These are phyloP conservation scores for Paecilomyces niveus DNA, from an alignment of 2,329 filamentous ascomycete genomes.

Conservation along the genomic window DNA sequence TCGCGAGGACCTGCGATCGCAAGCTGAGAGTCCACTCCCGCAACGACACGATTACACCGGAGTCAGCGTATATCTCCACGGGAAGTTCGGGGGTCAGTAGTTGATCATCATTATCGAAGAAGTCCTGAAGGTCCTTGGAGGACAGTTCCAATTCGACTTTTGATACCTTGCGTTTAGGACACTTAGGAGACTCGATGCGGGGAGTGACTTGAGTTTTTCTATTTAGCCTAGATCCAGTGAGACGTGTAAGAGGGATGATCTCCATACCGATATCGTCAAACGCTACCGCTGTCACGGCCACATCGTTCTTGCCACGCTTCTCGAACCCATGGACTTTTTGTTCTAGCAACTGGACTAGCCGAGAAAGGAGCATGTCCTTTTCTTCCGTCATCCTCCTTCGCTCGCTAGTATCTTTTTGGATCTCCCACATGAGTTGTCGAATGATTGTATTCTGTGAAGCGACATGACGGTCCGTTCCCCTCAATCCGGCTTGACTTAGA, in stretches of 20 bases:
- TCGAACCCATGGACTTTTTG: background rate
- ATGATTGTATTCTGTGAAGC: slow-evolving; percentile 29
- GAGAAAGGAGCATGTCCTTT: slow-evolving; percentile 18
- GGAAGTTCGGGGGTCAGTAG: slow-evolving; percentile 21
- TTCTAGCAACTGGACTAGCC: slow-evolving; percentile 11
- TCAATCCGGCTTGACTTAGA: slow-evolving; percentile 25
- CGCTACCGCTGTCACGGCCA: background rate
- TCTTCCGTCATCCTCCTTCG: slow-evolving; percentile 19
- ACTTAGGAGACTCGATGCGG: slow-evolving; percentile 20
- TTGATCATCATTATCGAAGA: slow-evolving; percentile 29
- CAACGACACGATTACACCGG: slow-evolving; percentile 20
- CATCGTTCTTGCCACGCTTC: background rate
- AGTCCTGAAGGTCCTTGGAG: slow-evolving; percentile 28
- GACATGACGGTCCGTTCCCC: slow-evolving; percentile 21
- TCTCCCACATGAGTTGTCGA: slow-evolving; percentile 30
- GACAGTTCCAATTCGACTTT: slow-evolving; percentile 25
- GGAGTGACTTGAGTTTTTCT: slow-evolving; percentile 14
- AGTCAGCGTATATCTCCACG: slow-evolving; percentile 19
- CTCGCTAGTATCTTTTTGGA: slow-evolving; percentile 24
- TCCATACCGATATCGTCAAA: background rate
- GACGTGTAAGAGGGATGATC: background rate
- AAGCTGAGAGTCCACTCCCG: slow-evolving; percentile 27
- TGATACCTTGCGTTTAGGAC: slow-evolving; percentile 27
- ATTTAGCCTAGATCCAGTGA: background rate
- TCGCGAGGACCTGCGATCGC: slow-evolving; percentile 24